Base-by-base conservation (phyloP, 1,139 yeast species). In the Sugiyamaella japonica region DNA sequence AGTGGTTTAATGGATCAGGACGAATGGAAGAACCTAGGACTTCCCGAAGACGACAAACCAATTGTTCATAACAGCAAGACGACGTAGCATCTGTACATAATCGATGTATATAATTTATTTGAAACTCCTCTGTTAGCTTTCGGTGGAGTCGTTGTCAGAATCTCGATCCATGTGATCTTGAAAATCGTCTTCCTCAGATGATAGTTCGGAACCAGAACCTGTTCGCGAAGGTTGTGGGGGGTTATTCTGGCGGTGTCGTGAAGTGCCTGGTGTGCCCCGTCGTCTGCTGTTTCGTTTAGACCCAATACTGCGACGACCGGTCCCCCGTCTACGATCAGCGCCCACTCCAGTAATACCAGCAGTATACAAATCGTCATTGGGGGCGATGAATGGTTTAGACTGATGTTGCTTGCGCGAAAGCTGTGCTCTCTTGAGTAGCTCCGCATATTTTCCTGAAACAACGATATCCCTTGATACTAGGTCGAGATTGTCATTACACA, bases 1-100 rank as follows among this genome's bases (percentile, higher is more conserved):
- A 66, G 68, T 68, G 86, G 89, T 55, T 75, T 90, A 51, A 90
- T 90, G 97, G 95, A 85, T 32, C 69, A 76, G 60, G 89, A 88
- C 49, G 84, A 82, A 28, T 90, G 97, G 97, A 83, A 81, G 50
- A 83, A 88, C 54, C 73, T 90, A 50, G 97, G 97, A 0, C 76
- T 90, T 46, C 96, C 97, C 1, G 86, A 82, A 1, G 89, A 84
- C 61, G 71, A 47, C 7, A 38, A 41, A 36, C 40, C 49, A 17
- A 31, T 44, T 6, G 40, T 17, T 9, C 16, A 32, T n/a, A 39
- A 42, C 32, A 43, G 29, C 38, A 20, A 8, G 31, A 29, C 13
- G 13, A n/a, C 8, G 16, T 34, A 34, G 13, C 16, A 10, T 8
- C 45, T 32, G 43, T 34, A 50, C 28, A 29, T 37, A 38, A 41